Percentiles rank a stretch among this genome's conserved stretches.
Conservation (phyloP, 1,139 yeast species). For the Meyerozyma carpophila region DNA sequence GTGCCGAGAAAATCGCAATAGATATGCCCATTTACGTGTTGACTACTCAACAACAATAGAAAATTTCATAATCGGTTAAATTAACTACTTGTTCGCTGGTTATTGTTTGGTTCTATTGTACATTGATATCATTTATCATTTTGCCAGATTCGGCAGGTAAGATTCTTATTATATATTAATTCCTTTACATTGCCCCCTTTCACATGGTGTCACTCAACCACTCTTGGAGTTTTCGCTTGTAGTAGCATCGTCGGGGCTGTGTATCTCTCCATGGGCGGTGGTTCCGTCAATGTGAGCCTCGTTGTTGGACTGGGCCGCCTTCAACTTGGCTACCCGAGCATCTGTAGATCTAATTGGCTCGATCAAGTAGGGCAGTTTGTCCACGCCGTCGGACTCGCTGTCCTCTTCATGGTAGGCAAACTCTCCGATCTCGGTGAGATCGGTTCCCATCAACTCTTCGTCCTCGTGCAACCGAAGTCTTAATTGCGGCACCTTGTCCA, state of each 20-base stretch:
- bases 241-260: slow-evolving; percentile 2
- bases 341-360: slow-evolving; percentile 68
- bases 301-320: slow-evolving; percentile 15
- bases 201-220: background rate
- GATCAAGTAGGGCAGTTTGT: slow-evolving; percentile 50
- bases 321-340: slow-evolving; percentile 35
- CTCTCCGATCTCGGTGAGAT: slow-evolving; percentile 84
- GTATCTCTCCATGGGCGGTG: background rate
- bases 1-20: no score
- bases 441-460: slow-evolving; percentile 88
- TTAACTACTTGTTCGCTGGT: background rate
- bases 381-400: slow-evolving; percentile 16
- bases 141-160: background rate
- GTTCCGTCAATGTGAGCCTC: slow-evolving; percentile 5
- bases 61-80: no score
- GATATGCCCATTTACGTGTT: no score
- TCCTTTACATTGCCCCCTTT: background rate
- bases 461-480: slow-evolving; percentile 83
- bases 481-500: slow-evolving; percentile 80
- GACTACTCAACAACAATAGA: no score
- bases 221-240: slow-evolving; percentile 1
- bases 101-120: background rate
- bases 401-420: slow-evolving; percentile 64
- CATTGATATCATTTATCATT: background rate
- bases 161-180: no score